Conservation (phyloP, 768 basidiomycete species). For the Naematelia aurantialba region DNA sequence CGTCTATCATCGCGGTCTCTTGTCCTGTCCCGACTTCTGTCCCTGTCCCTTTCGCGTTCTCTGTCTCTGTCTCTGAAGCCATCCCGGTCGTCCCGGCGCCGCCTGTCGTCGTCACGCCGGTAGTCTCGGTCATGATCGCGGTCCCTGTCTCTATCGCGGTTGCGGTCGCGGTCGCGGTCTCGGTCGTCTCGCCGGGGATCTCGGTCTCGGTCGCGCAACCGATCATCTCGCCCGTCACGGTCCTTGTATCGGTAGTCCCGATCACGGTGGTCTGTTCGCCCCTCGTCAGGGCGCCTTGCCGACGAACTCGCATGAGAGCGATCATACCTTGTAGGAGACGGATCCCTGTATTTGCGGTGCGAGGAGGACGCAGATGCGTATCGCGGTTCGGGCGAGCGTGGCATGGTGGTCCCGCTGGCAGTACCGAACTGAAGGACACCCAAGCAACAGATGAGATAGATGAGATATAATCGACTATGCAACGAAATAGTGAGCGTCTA, state of each 20-base stretch:
- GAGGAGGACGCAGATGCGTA: conserved; percentile 7
- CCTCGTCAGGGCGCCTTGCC: conserved; percentile 28
- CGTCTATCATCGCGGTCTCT: not conserved
- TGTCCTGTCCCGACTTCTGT: conserved; percentile 15
- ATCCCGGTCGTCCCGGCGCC: too few species aligned
- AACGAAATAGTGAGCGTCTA: not conserved
- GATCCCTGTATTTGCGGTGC: conserved; percentile 13
- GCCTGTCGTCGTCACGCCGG: too few species aligned
- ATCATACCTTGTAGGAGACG: conserved; percentile 23
- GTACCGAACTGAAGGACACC: not conserved
- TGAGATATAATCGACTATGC: not conserved
- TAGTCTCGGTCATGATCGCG: conserved; percentile 20
- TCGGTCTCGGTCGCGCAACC: conserved; percentile 10
- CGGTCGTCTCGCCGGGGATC: conserved; percentile 12
- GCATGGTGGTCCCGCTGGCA: not conserved
- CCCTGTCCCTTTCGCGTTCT: conserved; percentile 17
- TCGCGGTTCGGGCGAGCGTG: conserved; percentile 8
- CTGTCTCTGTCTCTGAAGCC: conserved; percentile 25
- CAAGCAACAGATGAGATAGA: not conserved
- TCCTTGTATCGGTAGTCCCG: conserved; percentile 8
- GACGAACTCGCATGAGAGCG: conserved; percentile 24
- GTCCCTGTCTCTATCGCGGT: conserved; percentile 18
- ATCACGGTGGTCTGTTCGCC: conserved; percentile 21
- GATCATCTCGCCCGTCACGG: conserved; percentile 10
- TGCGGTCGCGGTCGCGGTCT: conserved; percentile 13